Evolutionary conservation across 257 asterid genomes (phyloP), one percentile per base, ranked within the genome.

Genomic region (Fraxinus cuspidata): DNA sequence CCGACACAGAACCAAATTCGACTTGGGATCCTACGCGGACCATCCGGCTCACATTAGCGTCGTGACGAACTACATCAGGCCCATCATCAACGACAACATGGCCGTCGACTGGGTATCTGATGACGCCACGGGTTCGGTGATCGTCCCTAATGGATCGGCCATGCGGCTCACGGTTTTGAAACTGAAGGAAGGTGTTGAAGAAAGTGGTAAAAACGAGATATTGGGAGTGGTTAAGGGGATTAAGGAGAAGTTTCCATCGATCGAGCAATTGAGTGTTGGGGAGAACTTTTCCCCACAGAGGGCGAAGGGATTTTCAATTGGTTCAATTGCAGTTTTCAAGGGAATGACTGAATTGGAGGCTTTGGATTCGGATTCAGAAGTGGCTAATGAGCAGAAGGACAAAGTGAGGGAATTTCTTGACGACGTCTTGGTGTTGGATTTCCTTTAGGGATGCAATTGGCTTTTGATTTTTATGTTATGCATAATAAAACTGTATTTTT

Each of bases 261-360:
- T 92, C 68, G 87, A 88, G 81, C 92, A 90, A 82, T 12, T 91
- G 83, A 94, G 88, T 4, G 88, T 77, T 3, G 97, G 98, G 78
- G 96, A 92, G 81, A 92, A 92, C 75, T 90, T 94, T 76, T 92
- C 97, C 16, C 94, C 92, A 7, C 96, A 32, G 25, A 90, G 98
- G 80, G 94, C 92, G 0, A 92, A 94, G 86, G 99, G 99, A 0
- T 92, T 76, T 76, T 88, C 96, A 70, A 89, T 94, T 60, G 88
- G 86, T 63, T 94, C 97, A 12, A 85, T 94, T 21, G 95, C 92
- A 15, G 89, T 90, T 71, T 88, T 91, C 51, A 86, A 84, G 40
- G 95, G 96, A 28, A 1, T 44, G 65, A 73, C 75, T 15, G 94
- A 89, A 73, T 37, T 91, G 88, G 91, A 91, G 75, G 88, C 73